Conservation (phyloP, 768 basidiomycete species). For the Sporobolomyces pararoseus region DNA sequence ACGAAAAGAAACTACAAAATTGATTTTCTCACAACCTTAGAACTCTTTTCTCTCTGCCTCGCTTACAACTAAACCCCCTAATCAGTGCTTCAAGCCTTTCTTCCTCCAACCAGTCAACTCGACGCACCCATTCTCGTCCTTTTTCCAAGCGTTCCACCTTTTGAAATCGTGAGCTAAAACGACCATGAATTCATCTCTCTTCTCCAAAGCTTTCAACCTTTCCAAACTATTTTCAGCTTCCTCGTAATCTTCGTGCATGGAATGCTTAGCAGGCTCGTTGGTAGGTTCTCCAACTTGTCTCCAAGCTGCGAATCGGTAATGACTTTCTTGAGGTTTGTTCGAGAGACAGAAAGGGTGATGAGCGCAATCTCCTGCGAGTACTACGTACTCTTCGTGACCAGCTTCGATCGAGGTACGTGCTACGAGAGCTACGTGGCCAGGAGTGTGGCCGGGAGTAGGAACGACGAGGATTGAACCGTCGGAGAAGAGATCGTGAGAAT, state of each 20-base stretch:
- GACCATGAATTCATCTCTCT: conserved; percentile 25
- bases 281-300: not conserved
- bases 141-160: not conserved
- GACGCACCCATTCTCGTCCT: not conserved
- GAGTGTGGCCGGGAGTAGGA: conserved; percentile 25
- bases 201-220: conserved; percentile 18
- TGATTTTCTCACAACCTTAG: too few relatives aligned
- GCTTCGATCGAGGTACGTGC: conserved; percentile 14
- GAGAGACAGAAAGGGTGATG: conserved; percentile 28
- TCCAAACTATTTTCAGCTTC: conserved; percentile 23
- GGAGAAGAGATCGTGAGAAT: conserved; percentile 31
- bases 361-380: conserved; percentile 36
- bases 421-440: conserved; percentile 27
- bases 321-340: not conserved
- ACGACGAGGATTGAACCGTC: conserved; percentile 32
- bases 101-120: conserved; percentile 1
- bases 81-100: conserved; percentile 12
- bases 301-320: conserved; percentile 15
- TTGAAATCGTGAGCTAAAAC: conserved; percentile 31
- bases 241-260: conserved; percentile 30
- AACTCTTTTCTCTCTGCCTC: too few relatives aligned
- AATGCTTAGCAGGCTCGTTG: conserved; percentile 6
- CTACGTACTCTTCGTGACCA: conserved; percentile 23
- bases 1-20: too few relatives aligned
- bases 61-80: too few relatives aligned